A percentile compares a stretch with the other conserved stretches of the same genome.
phyloP scores from a whole-genome alignment of 352 stramenopile genomes.

The Blastocystis sp. region DNA sequence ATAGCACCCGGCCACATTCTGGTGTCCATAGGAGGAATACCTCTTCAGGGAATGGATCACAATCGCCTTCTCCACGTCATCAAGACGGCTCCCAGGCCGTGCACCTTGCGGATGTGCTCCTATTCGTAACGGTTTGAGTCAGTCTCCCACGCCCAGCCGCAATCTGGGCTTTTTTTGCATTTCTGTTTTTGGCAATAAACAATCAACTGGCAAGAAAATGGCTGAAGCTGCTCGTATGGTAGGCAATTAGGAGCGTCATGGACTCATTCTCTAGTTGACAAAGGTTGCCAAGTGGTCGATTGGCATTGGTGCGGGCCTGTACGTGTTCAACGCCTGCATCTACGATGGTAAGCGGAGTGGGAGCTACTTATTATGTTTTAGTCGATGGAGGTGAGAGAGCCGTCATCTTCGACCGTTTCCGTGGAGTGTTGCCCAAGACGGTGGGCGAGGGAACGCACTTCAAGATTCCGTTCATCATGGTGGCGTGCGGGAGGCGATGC shows the following conservation, averaged over 20 bases:
- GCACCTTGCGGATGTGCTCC: slow-evolving; percentile 23
- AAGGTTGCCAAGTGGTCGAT: slow-evolving; percentile 30
- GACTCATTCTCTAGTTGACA: not conserved
- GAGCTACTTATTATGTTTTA: not conserved
- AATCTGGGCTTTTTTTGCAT: not conserved
- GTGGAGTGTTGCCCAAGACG: not conserved
- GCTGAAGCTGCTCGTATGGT: not conserved
- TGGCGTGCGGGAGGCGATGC: too few species aligned
- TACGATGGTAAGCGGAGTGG: not conserved
- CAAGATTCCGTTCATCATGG: too few species aligned
- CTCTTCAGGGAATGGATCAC: slow-evolving; percentile 1
- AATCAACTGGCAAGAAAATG: not conserved
- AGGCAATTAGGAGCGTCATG: too few species aligned
- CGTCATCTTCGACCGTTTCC: not conserved
- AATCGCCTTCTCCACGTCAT: not conserved
- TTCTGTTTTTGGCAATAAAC: not conserved
- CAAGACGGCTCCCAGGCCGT: not conserved
- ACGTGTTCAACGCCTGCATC: not conserved
- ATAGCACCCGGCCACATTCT: slow-evolving; percentile 22
- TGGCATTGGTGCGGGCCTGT: slow-evolving; percentile 6
- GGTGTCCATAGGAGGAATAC: slow-evolving; percentile 2
- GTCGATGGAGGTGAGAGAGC: not conserved
- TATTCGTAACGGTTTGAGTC: slow-evolving; percentile 4
- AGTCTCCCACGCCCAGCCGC: not conserved
- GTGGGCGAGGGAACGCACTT: not conserved